Base-by-base conservation (phyloP, 805 yeast genomes). In the Wickerhamomyces rabaulensis region DNA sequence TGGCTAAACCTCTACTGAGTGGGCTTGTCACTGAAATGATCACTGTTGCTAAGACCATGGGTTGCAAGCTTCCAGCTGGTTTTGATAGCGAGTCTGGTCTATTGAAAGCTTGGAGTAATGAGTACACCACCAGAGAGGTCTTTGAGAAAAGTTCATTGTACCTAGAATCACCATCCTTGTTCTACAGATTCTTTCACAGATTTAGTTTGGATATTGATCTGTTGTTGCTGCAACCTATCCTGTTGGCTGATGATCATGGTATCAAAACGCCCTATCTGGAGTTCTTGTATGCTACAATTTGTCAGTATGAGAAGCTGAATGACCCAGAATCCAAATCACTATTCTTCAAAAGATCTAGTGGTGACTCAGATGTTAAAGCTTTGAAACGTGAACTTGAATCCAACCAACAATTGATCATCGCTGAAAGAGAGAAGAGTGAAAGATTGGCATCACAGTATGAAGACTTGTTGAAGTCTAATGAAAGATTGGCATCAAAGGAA, bases 231-330 rank as follows among this genome's bases (percentile, higher is more conserved):
- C 95, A 89, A 60, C 95, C 96, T 6, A 91, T 91, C 44, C 69
- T 91, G 46, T 71, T 90, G 47, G 96, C 94, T n/a, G 96, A 90
- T 67, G 96, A 90, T 61, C 78, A 79, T 60, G 82, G 84, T 42
- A 82, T 89, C 45, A 84, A 85, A 62, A 88, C 97, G 0, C 97
- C 97, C 2, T 91, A 91, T 62, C 71, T 91, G 62, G 97, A 91
- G 67, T 87, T 87, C 55, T 68, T 88, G 47, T 91, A 88, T 62
- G 89, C 96, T 3, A 76, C 82, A 45, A 69, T 85, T 71, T 80
- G 87, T 52, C 91, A 85, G 61, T 75, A 71, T 45, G 74, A 68
- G 22, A 50, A 64, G 40, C 50, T 61, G 45, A 36, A 36, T 20
- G n/a, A 20, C 9, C 17, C 46, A 9, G 26, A 38, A 1, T 29